Percentiles rank a stretch among this genome's conserved stretches.
phyloP scores from a whole-genome alignment of 176 grass and related monocot species.

The Avena sativa region DNA sequence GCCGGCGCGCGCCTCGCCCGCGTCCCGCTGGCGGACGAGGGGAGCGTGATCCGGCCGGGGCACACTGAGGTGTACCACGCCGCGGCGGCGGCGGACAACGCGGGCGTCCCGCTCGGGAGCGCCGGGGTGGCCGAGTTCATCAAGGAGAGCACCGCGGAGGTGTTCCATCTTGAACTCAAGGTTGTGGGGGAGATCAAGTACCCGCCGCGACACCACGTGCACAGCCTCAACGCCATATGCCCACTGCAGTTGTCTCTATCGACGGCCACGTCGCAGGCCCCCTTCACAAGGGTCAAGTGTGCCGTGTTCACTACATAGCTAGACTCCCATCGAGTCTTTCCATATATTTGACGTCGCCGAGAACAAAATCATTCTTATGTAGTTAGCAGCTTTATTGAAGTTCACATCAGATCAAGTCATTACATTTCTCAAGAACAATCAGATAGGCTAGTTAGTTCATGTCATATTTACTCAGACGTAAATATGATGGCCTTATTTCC shows the following conservation, averaged over 20 bases:
- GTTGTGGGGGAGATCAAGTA: neutral
- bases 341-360: neutral
- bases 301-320: conserved; percentile 1
- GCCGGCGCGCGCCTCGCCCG: neutral
- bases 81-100: neutral
- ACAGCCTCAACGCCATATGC: neutral
- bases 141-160: neutral
- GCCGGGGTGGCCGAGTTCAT: neutral
- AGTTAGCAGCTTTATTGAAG: neutral
- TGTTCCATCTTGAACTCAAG: neutral
- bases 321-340: neutral
- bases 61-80: neutral
- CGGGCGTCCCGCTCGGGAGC: neutral
- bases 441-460: neutral
- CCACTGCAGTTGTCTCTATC: neutral
- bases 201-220: neutral
- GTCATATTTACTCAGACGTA: neutral
- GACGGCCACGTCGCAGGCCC: conserved; percentile 1
- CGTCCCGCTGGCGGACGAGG: neutral
- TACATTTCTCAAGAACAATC: conserved; percentile 1
- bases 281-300: conserved; percentile 2
- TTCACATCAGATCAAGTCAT: neutral
- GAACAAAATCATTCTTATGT: neutral
- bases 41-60: neutral
- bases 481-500: neutral